A percentile compares a stretch with the other conserved stretches of the same genome.
These are phyloP conservation scores for Quercus phellos DNA, from an alignment of 331 rosid genomes.

Conservation along the genomic window DNA sequence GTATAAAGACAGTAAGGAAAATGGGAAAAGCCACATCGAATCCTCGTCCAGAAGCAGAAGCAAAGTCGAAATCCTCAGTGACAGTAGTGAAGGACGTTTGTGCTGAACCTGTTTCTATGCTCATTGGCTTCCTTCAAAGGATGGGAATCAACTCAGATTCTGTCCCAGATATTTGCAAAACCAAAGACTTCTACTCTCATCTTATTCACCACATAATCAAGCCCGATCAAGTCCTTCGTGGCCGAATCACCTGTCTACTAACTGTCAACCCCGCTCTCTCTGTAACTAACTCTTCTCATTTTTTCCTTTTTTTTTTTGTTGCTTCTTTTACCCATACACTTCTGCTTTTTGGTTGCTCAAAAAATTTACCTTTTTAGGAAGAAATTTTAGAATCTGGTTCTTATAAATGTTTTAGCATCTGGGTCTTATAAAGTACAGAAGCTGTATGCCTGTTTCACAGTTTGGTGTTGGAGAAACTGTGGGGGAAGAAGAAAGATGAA, in stretches of 20 bases:
- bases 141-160: conserved; percentile 12
- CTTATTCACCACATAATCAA: conserved; percentile 31
- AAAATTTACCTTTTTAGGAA: too few species aligned
- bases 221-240: conserved; percentile 33
- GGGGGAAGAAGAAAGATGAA: too few species aligned
- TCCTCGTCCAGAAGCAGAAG: not conserved
- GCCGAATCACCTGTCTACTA: conserved; percentile 46
- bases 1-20: not conserved
- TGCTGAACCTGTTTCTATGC: not conserved
- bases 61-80: not conserved
- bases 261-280: conserved; percentile 36
- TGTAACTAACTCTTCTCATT: conserved; percentile 15
- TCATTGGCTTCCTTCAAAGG: not conserved
- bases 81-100: conserved; percentile 21
- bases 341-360: not conserved
- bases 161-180: conserved; percentile 38
- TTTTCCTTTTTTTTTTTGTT: not conserved
- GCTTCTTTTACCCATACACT: not conserved
- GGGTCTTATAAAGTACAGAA: too few species aligned
- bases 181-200: conserved; percentile 32
- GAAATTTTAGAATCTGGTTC: too few species aligned
- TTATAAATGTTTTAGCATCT: too few species aligned
- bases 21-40: not conserved
- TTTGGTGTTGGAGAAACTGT: too few species aligned
- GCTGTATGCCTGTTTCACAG: too few species aligned